Percentiles rank a stretch among this genome's conserved stretches.
Conservation (phyloP, 306 rosid species). For the Quercus agrifolia region DNA sequence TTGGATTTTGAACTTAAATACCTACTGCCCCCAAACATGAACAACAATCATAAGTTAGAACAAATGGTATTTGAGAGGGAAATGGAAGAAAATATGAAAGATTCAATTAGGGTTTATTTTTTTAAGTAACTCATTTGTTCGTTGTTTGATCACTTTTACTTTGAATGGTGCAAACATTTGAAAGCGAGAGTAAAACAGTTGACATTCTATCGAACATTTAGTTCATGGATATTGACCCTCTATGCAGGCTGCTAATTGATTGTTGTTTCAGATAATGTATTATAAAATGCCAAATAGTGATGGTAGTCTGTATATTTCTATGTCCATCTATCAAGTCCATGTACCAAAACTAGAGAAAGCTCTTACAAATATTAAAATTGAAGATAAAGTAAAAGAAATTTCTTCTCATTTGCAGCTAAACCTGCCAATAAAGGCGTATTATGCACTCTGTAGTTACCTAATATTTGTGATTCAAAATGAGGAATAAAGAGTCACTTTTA, state of each 20-base stretch:
- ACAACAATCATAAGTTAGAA: not conserved
- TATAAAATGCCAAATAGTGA: not conserved
- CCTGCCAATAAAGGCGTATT: not conserved
- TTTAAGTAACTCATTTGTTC: not conserved
- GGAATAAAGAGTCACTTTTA: not conserved
- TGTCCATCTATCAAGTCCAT: not conserved
- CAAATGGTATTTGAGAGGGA: not conserved
- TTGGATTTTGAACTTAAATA: not conserved
- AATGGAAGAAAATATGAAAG: not conserved
- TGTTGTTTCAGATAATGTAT: not conserved
- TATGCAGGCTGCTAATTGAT: not conserved
- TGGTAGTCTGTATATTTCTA: not conserved
- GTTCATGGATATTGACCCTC: too few species aligned
- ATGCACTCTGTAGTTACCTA: not conserved
- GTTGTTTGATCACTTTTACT: not conserved
- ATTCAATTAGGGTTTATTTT: not conserved
- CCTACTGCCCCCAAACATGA: not conserved
- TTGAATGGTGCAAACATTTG: not conserved
- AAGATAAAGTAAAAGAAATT: not conserved
- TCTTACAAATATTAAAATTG: not conserved
- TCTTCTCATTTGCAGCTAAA: not conserved
- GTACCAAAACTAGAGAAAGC: not conserved
- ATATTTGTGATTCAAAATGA: not conserved
- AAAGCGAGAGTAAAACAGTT: not conserved
- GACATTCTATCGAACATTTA: too few species aligned